Evolutionary conservation across 1,139 yeast species (phyloP), one percentile per base, ranked within the genome.

Genomic region (Protomyces arabidopsidicola): DNA sequence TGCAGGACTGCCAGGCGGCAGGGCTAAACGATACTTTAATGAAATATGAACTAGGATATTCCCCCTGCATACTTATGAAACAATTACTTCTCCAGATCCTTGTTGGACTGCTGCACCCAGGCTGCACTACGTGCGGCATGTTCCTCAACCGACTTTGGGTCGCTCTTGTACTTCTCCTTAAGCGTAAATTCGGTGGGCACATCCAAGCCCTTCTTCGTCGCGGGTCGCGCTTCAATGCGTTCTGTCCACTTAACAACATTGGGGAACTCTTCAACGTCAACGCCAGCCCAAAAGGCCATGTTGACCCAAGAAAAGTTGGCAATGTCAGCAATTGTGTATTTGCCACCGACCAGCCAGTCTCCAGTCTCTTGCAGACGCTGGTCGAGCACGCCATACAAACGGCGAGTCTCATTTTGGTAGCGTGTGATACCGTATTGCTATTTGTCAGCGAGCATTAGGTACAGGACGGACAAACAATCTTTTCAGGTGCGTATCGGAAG

Each of bases 261-360:
- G 12, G 58, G 39, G 50, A 60, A 60, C 38, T 60, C 63, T 16
- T 14, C 35, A 14, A 36, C 35, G 20, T 60, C 63, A 9, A 60
- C 63, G 34, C 63, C 63, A 14, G 63, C 63, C 63, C 63, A 60
- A 38, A 60, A 60, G 27, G 58, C 63, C 27, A 20, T 24, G 51
- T 60, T 60, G 34, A 74, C 73, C 78, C 78, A 75, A 14, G 82
- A 76, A 65, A 75, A 78, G 14, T 77, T 71, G 18, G 79, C 78
- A 59, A 84, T 71, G 71, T 84, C 88, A 14, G 86, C 85, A 69
- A 82, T 73, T 34, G 83, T 75, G 64, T 82, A 69, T 67, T 82
- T 84, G 69, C 80, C 79, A 45, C 88, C 87, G 52, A 83, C 88
- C 16, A 84, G 73, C 72, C 73, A 84, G 0, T 81, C 82, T 67